A percentile compares a stretch with the other conserved stretches of the same genome.
Evolutionary conservation across 768 basidiomycete species (phyloP).

Genomic region (Russula sp.): DNA sequence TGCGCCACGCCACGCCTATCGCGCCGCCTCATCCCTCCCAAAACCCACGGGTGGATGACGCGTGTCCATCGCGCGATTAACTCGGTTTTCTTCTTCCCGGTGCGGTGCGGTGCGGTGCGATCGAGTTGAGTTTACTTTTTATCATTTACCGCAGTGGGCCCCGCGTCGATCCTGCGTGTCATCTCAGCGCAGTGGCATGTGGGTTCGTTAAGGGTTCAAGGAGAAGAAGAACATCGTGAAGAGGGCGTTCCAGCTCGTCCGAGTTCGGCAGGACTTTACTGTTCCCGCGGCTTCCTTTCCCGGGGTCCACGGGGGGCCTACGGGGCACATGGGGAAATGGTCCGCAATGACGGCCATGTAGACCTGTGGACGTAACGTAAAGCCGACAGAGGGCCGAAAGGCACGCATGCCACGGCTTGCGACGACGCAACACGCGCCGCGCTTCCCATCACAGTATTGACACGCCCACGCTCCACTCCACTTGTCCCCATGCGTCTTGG

Average conservation of each 20-base stretch:
- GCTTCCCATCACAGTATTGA: neutral
- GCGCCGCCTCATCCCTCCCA: neutral
- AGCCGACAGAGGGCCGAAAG: conserved; percentile 1
- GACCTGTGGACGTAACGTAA: conserved; percentile 11
- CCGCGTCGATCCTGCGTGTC: neutral
- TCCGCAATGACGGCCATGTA: neutral
- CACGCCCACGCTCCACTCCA: neutral
- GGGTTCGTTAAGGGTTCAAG: neutral
- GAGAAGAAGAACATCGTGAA: neutral
- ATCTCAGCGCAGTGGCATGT: neutral
- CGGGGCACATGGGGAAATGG: neutral
- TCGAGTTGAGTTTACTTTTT: neutral
- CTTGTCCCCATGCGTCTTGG: too few relatives aligned
- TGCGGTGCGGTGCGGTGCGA: neutral
- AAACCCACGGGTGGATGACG: neutral
- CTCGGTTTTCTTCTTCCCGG: neutral
- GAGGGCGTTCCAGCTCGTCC: conserved; percentile 3
- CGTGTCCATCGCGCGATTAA: neutral
- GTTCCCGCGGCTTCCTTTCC: conserved; percentile 1
- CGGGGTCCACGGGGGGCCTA: conserved; percentile 1
- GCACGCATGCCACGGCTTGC: neutral
- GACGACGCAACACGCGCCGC: neutral
- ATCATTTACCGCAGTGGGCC: neutral
- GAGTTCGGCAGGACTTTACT: conserved; percentile 5
- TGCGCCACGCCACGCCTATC: neutral